These are phyloP conservation scores for Hortaea sp. DNA, from an alignment of 2,329 filamentous ascomycete species.

Conservation along the genomic window DNA sequence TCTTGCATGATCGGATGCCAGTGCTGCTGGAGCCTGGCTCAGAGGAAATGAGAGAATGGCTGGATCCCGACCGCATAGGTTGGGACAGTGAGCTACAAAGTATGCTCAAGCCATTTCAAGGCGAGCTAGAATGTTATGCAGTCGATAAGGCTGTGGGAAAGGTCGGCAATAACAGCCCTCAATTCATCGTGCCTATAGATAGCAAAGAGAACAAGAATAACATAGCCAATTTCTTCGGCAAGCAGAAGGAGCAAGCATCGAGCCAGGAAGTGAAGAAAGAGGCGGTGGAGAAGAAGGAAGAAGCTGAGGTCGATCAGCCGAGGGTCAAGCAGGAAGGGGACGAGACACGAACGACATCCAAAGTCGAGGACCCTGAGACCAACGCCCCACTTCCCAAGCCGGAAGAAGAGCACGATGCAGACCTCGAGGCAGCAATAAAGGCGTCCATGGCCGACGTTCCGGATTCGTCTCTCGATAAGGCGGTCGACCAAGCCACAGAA, in stretches of 20 bases:
- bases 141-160: slow-evolving; percentile 87
- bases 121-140: slow-evolving; percentile 73
- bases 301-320: slow-evolving; percentile 19
- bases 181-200: slow-evolving; percentile 71
- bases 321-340: slow-evolving; percentile 28
- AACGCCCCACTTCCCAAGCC: slow-evolving; percentile 42
- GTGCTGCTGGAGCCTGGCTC: slow-evolving; percentile 75
- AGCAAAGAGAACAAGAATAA: slow-evolving; percentile 85
- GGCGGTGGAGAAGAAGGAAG: slow-evolving; percentile 20
- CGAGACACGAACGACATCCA: slow-evolving; percentile 33
- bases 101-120: slow-evolving; percentile 67
- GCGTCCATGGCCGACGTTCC: slow-evolving; percentile 32
- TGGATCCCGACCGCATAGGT: slow-evolving; percentile 59
- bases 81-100: slow-evolving; percentile 74
- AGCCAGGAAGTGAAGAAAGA: slow-evolving; percentile 26
- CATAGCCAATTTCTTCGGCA: slow-evolving; percentile 86
- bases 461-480: slow-evolving; percentile 16
- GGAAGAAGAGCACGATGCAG: slow-evolving; percentile 13
- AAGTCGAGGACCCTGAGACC: slow-evolving; percentile 39
- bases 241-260: slow-evolving; percentile 35
- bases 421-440: slow-evolving; percentile 31
- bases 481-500: slow-evolving; percentile 18
- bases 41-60: slow-evolving; percentile 60
- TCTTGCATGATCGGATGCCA: slow-evolving; percentile 92
- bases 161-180: slow-evolving; percentile 80